Evolutionary conservation across 768 basidiomycete species (phyloP), one percentile per base, ranked within the genome.

Genomic region (Lactarius psammicola): DNA sequence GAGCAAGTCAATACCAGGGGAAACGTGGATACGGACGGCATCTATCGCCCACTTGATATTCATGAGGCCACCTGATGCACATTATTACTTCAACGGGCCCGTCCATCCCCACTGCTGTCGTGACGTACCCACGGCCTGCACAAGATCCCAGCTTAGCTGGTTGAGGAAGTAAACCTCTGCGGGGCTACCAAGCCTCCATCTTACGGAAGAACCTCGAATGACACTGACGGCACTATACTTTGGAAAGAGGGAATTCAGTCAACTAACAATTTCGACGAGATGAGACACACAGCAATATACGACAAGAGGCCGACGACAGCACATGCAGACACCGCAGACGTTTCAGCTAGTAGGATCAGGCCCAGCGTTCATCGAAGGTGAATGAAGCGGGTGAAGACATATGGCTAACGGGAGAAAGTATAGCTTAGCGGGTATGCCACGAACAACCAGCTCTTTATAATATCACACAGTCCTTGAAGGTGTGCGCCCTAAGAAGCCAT

Each of bases 21-120:
- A 13, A 23, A 31, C 49, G 36, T 6, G 54, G 13, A 11, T 18
- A 72, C 76, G 51, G 54, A 78, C 77, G 28, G 71, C 73, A 30
- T 72, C 67, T 49, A 56, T 57, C 28, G 76, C 70, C 78, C 78
- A 79, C 63, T 66, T 71, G 20, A 77, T 73, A 62, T 77, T 69
- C 64, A 80, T 72, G 11, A 79, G 70, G 2, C 76, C 77, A 4
- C 79, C 78, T 78, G 30, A 34, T 26, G 6, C 11, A 13, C 23
- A 26, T 13, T n/a, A 17, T 13, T 38, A 51, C 23, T 23, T 51
- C 49, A 51, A 51, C 6, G 23, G 23, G 7, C 23, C 11, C 5
- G 49, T 51, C 23, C 49, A 20, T 26, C 23, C 13, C 4, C 26
- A 51, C 13, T 13, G 4, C 23, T 51, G 13, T 13, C 26, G 23